Conservation (phyloP, 352 stramenopile species). For the Chrysophaeum taylorii region DNA sequence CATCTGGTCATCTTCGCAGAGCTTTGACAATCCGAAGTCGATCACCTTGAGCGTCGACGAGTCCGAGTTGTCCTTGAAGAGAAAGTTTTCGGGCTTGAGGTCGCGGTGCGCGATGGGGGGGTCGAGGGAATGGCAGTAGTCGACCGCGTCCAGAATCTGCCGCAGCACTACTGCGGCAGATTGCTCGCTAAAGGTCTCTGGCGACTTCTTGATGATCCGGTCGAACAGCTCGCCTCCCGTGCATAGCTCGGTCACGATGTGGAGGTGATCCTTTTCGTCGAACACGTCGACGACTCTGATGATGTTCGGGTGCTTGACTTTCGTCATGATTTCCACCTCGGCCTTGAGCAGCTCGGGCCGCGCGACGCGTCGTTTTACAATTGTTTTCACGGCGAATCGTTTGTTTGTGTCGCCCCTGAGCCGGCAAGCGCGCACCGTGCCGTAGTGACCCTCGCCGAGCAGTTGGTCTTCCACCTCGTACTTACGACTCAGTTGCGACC, state of each 20-base stretch:
- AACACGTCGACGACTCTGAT: slow-evolving; percentile 78
- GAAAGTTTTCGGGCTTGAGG: slow-evolving; percentile 80
- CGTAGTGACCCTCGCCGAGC: neutral
- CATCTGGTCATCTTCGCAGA: no score
- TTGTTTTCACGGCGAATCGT: slow-evolving; percentile 28
- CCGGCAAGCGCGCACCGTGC: neutral
- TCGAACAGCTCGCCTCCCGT: slow-evolving; percentile 80
- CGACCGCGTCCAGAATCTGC: slow-evolving; percentile 67
- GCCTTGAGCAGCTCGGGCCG: slow-evolving; percentile 2
- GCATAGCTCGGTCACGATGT: slow-evolving; percentile 78
- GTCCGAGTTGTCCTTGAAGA: slow-evolving; percentile 73
- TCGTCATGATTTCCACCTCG: slow-evolving; percentile 33
- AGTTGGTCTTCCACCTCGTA: neutral
- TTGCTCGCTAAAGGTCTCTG: slow-evolving; percentile 62
- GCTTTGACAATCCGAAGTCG: no score
- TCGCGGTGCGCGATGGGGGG: slow-evolving; percentile 73
- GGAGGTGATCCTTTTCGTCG: slow-evolving; percentile 70
- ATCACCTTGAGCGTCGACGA: slow-evolving; percentile 86
- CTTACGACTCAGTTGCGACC: neutral
- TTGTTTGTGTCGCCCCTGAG: neutral
- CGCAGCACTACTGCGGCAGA: slow-evolving; percentile 69
- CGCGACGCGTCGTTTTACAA: slow-evolving; percentile 15
- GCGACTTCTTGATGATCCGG: slow-evolving; percentile 59
- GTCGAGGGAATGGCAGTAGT: slow-evolving; percentile 71
- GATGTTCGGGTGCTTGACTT: slow-evolving; percentile 64